Evolutionary conservation across 2,329 filamentous ascomycete genomes (phyloP).

Genomic region (Fusarium zealandicum): DNA sequence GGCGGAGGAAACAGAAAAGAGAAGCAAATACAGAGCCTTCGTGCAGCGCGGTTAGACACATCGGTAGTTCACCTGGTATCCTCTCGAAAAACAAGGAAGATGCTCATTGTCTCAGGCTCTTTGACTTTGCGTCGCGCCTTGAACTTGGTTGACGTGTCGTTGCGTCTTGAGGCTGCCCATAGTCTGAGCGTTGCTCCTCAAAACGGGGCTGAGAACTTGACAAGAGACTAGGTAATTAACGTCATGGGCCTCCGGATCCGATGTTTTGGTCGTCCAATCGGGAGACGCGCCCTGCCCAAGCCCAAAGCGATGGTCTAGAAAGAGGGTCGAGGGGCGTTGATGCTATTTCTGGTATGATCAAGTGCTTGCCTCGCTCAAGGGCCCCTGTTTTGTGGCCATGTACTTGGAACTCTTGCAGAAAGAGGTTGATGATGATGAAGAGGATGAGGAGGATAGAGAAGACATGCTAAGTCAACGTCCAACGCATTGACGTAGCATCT

Average conservation of each 20-base stretch:
- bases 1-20: background rate
- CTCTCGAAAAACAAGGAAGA: background rate
- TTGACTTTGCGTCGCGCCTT: conserved; percentile 13
- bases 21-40: background rate
- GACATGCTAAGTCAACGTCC: background rate
- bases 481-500: background rate
- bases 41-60: conserved; percentile 7
- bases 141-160: conserved; percentile 23
- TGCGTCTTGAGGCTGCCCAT: conserved; percentile 1
- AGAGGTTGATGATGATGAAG: background rate
- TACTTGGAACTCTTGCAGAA: background rate
- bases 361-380: background rate
- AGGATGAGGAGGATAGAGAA: too few species aligned
- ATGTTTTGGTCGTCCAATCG: conserved; percentile 26
- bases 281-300: conserved; percentile 12
- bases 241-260: conserved; percentile 22
- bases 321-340: conserved; percentile 8
- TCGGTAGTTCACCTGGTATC: conserved; percentile 1
- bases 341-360: conserved; percentile 1
- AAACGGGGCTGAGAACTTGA: conserved; percentile 20
- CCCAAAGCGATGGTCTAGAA: conserved; percentile 8
- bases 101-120: background rate
- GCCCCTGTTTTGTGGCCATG: background rate
- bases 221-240: conserved; percentile 6
- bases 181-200: conserved; percentile 1